Base-by-base conservation (phyloP, 345 rosid genomes). In the Mercurialis annua region DNA sequence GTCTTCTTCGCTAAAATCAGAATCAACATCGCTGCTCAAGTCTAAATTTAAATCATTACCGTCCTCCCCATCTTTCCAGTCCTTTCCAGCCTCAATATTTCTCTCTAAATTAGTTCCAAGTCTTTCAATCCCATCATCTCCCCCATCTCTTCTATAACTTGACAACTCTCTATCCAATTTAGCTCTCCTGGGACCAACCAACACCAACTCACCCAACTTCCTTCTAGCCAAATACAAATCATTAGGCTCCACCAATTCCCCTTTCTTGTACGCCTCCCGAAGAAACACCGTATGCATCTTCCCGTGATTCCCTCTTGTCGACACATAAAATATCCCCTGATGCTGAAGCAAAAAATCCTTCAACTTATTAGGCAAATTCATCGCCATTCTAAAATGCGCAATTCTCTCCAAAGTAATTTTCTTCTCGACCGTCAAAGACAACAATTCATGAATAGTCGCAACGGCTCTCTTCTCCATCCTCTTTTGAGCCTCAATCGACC, bases 381-480 rank as follows among this genome's bases (percentile, higher is more conserved):
- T 81, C 0, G 87, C 90, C 78, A 83, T 73, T 77, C 90, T 85
- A 70, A 94, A 92, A 82, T 92, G 98, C 0, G 94, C 97, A 1
- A 90, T 90, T 75, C 96, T 88, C 88, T 86, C 98, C 62, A 93
- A 59, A 0, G 97, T 85, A 7, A 88, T 88, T 88, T 92, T 94
- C 85, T 88, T 86, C 79, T 94, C 99, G 42, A 89, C 88, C 0
- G 97, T 89, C 81, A 89, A 59, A 0, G 93, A 84, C 71, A 94
- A 21, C 80, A 94, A 51, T 67, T 91, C 99, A 57, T 94, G 98
- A 59, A 92, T 94, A 10, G 83, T 81, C 1, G 99, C 99, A 7
- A 92, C 92, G 0, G 88, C 98, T 79, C 97, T 85, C 87, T 94
- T 94, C 84, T 94, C 97, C 83, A 94, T 72, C 65, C 98, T 82